Percentiles rank a stretch among this genome's conserved stretches.
Evolutionary conservation across 176 grass and related monocot species (phyloP).

Genomic region (Secale cereale): DNA sequence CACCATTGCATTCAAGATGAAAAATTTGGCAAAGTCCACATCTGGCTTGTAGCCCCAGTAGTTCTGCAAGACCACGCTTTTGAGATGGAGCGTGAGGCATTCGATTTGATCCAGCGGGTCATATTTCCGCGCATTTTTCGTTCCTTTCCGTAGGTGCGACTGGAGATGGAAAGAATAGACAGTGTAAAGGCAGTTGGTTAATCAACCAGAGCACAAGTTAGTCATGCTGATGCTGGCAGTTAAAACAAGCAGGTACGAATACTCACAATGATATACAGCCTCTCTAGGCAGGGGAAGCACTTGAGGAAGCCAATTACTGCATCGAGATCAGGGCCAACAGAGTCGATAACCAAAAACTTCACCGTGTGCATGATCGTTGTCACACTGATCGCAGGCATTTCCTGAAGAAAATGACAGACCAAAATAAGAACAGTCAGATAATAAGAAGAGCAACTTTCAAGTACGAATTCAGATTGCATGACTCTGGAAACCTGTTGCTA

Average conservation of each 20-base stretch:
- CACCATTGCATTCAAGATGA: conserved; percentile 1
- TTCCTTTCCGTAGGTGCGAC: background rate
- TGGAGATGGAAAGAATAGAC: background rate
- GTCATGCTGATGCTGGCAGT: too few species aligned
- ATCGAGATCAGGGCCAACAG: background rate
- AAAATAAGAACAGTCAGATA: background rate
- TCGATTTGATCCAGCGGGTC: background rate
- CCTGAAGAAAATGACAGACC: background rate
- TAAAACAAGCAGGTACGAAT: background rate
- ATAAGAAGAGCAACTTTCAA: too few species aligned
- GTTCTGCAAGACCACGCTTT: background rate
- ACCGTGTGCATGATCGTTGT: background rate
- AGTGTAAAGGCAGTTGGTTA: background rate
- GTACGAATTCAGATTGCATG: too few species aligned
- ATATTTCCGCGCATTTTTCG: background rate
- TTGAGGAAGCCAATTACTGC: background rate
- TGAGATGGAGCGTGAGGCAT: background rate
- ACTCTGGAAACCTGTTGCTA: background rate
- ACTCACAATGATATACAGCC: background rate
- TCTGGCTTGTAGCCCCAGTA: background rate
- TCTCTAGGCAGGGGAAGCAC: background rate
- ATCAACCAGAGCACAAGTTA: background rate
- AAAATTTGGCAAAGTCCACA: conserved; percentile 7
- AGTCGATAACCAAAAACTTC: background rate
- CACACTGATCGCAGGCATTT: background rate